A percentile compares a stretch with the other conserved stretches of the same genome.
Evolutionary conservation across 1,284 basidiomycete genomes (phyloP).

Genomic region (Taiwanofungus camphoratus): DNA sequence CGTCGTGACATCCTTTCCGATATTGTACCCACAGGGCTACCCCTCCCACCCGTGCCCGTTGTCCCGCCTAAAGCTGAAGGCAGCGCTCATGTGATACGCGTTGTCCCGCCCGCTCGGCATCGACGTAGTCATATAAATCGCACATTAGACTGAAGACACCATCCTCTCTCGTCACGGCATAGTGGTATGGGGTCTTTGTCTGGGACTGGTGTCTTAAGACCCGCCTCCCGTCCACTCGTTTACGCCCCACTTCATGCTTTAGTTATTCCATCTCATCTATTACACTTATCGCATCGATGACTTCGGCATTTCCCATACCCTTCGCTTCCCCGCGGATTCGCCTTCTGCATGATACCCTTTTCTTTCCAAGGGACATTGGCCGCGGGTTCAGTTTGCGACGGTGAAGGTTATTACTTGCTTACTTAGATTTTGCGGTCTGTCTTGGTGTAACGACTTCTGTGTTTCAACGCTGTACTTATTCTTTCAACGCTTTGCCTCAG

Average conservation of each 20-base stretch:
- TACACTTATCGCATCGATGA: too few species aligned
- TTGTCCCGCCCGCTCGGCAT: conserved; percentile 10
- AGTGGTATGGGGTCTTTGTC: background rate
- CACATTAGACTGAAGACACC: conserved; percentile 15
- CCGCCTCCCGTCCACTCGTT: conserved; percentile 37
- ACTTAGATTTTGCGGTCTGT: too few species aligned
- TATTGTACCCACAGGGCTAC: conserved; percentile 18
- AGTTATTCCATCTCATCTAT: conserved; percentile 8
- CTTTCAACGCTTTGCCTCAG: too few species aligned
- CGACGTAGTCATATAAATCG: conserved; percentile 19
- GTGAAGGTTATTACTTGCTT: too few species aligned
- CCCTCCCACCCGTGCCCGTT: background rate
- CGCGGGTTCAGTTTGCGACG: too few species aligned
- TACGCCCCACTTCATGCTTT: conserved; percentile 3
- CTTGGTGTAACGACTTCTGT: too few species aligned
- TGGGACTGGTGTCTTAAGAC: conserved; percentile 23
- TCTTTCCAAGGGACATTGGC: too few species aligned
- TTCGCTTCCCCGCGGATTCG: too few species aligned
- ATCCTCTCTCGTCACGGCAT: background rate
- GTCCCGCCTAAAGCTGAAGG: conserved; percentile 2
- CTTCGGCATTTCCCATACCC: too few species aligned
- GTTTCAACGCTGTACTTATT: too few species aligned
- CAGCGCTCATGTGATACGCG: conserved; percentile 13
- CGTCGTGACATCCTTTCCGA: conserved; percentile 18
- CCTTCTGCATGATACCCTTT: too few species aligned